Evolutionary conservation across 2,329 filamentous ascomycete genomes (phyloP), one percentile per base, ranked within the genome.

Genomic region (Pseudopithomyces maydicus): DNA sequence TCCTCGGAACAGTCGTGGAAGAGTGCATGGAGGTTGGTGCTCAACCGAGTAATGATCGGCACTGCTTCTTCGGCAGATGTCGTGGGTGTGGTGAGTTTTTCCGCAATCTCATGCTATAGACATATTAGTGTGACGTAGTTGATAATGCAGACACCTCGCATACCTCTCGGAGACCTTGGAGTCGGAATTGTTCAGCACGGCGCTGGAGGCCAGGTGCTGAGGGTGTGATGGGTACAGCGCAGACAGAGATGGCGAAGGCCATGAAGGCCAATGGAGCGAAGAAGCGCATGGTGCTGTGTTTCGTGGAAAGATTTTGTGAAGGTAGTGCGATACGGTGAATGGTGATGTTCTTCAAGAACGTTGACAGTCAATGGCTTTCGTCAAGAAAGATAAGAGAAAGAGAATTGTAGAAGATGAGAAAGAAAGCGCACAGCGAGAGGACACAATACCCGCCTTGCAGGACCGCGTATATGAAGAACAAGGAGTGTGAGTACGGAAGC

Each of bases 121-220:
- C 10, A 19, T 17, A 52, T 71, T 47, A 70, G 58, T 53, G 7
- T 51, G 5, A 39, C 20, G 41, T 33, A 17, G 17, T 22, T 6
- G 5, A 22, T 15, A 33, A 20, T 33, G 17, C 42, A 22, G 36
- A 17, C 20, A 29, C 43, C 4, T n/a, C 39, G 43, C 58, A 11
- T 68, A 75, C 72, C 65, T 77, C 74, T 52, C 64, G 49, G 14
- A 75, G 55, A 14, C 74, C 74, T 62, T 73, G 64, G 14, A 71
- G 62, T 46, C 73, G 65, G 59, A 70, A 71, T 29, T 69, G 67
- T 50, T 74, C 73, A 14, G 66, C 72, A 8, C 70, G 67, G 54
- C 64, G 68, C 44, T 73, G 69, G 8, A 68, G 63, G 35, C 63
- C 62, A n/a, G 70, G 70, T 20, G 72, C 72, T 5, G 73, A 66